Evolutionary conservation across 2,329 filamentous ascomycete genomes (phyloP), one percentile per base, ranked within the genome.

Genomic region (Ophioceras dolichostomum): DNA sequence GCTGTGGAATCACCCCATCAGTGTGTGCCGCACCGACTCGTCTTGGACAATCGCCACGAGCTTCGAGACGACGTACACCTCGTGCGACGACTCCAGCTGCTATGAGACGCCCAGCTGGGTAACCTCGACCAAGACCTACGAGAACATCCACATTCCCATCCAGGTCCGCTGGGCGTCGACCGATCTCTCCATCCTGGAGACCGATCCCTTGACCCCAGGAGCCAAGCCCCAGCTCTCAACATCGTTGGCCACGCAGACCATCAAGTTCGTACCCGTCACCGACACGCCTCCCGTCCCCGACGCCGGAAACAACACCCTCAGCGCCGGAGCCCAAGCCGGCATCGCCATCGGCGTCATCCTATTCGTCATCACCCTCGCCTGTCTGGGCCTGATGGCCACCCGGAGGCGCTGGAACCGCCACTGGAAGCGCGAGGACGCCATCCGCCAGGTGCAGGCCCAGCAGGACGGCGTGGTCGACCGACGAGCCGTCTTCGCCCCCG

Each of bases 341-440:
- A 13, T 45, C 12, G 40, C 39, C 10, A 12, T 45, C 2, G 39
- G 34, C n/a, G 10, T 45, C 8, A 29, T 43, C 12, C 12, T 41
- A n/a, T 12, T 45, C 5, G 39, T 33, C 6, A 16, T 45, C 8
- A 5, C 37, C 2, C 33, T 47, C 1, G 41, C 35, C 14, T 10
- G 30, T 10, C 2, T 43, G 2, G 45, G 45, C 4, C 41, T 47
- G 19, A n/a, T n/a, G n/a, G n/a, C n/a, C n/a, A n/a, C n/a, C n/a
- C n/a, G n/a, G n/a, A 43, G 40, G 38, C n/a, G n/a, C n/a, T n/a
- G n/a, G n/a, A n/a, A n/a, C n/a, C n/a, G n/a, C n/a, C n/a, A n/a
- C n/a, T n/a, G n/a, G n/a, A n/a, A n/a, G n/a, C n/a, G n/a, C n/a
- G n/a, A n/a, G n/a, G n/a, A n/a, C n/a, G n/a, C n/a, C n/a, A n/a